Evolutionary conservation across 2,329 filamentous ascomycete genomes (phyloP), one percentile per base, ranked within the genome.

Genomic region (Hymenoscyphus linearis): DNA sequence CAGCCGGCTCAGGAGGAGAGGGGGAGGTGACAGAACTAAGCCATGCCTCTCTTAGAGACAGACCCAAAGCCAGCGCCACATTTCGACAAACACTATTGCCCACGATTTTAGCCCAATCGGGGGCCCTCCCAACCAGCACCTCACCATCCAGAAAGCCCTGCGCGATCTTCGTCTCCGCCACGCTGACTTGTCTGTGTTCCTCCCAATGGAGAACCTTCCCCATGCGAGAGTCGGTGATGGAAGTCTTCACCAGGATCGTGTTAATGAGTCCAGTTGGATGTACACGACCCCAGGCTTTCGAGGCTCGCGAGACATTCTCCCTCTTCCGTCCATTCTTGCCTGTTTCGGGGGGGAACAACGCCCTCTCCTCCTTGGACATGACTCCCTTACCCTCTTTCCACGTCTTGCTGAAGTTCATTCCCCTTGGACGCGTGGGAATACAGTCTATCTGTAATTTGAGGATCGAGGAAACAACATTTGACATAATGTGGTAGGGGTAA

Each of bases 71-170:
- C 18, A 91, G 73, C 0, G 89, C 83, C 1, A 90, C 82, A 26
- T 84, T 82, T 9, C 89, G 77, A 2, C 89, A 84, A 0, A 96
- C 90, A 31, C 86, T 90, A 72, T 96, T 96, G 0, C 91, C 91
- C 0, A 93, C 78, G 22, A 90, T 83, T 59, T 80, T 82, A 76
- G 83, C 86, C 69, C 90, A 86, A 1, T 85, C 76, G 0, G 40
- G 10, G 0, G 80, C 72, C 0, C 59, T 68, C 0, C 90, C 90
- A 0, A 93, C 72, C 0, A 96, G 72, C 0, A 93, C 80, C 61
- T 93, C 90, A 5, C 85, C 65, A 60, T 93, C 88, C 0, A 79
- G 84, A 47, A 89, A 85, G 0, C 88, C 87, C 71, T 95, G 90
- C 0, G 85, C 87, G 1, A 88, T 77, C 1, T 87, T 76, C 0